A percentile compares a stretch with the other conserved stretches of the same genome.
Evolutionary conservation across 2,329 filamentous ascomycete genomes (phyloP).

Genomic region (Arthroderma sp.): DNA sequence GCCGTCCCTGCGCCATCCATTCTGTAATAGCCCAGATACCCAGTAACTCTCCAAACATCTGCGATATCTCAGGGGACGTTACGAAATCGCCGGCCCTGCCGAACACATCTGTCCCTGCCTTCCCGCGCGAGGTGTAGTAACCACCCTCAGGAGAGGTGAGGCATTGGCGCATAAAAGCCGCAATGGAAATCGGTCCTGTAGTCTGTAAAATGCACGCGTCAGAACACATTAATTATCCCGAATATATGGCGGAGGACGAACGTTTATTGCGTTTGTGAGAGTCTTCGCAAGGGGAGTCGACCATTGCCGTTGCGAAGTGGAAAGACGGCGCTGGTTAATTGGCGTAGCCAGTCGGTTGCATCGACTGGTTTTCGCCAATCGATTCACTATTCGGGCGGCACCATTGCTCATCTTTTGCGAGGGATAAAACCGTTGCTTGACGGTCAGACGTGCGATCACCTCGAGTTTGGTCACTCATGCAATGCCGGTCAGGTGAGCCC

Average conservation of each 20-base stretch:
- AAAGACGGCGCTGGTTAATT: constrained; percentile 16
- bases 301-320: constrained; percentile 49
- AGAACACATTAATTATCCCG: not conserved
- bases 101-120: constrained; percentile 62
- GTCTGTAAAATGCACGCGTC: constrained; percentile 35
- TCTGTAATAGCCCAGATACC: constrained; percentile 93
- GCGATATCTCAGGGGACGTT: constrained; percentile 93
- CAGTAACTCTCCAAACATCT: constrained; percentile 88
- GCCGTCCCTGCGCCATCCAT: constrained; percentile 83
- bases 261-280: constrained; percentile 73
- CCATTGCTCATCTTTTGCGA: constrained; percentile 13
- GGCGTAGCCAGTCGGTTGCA: constrained; percentile 8
- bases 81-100: constrained; percentile 91
- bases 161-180: constrained; percentile 97
- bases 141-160: constrained; percentile 80
- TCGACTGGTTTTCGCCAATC: constrained; percentile 10
- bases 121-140: constrained; percentile 72
- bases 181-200: constrained; percentile 82
- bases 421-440: not conserved
- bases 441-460: too few relatives aligned
- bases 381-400: constrained; percentile 9
- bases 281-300: constrained; percentile 85
- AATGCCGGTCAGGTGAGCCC: too few relatives aligned
- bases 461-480: too few relatives aligned
- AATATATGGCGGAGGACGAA: constrained; percentile 28